Base-by-base conservation (phyloP, 2,329 filamentous ascomycete species). In the Stagonosporopsis cucurbitacearum region DNA sequence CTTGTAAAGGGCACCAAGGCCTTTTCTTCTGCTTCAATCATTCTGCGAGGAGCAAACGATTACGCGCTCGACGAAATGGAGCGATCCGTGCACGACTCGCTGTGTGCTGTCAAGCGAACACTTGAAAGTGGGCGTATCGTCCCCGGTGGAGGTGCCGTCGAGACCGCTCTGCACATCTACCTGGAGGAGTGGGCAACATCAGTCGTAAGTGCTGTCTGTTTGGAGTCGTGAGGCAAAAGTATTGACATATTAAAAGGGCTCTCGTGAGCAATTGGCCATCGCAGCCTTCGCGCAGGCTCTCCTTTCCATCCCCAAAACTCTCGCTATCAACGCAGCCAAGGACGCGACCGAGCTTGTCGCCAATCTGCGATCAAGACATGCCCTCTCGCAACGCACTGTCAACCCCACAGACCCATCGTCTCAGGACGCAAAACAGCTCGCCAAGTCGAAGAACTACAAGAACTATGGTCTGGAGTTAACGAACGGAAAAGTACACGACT, bases 31-130 rank as follows among this genome's bases (percentile, higher is more conserved):
- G 93, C 95, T 26, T 99, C 95, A 17, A 92, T 97, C 77, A 96
- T 99, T 67, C 89, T 99, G 50, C 91, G 95, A 56, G 95, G 95
- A 41, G 85, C 95, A 67, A 98, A 99, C 79, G 95, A 99, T 78
- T 98, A 90, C 80, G 91, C 92, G 58, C 86, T 99, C 26, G 95
- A 99, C 72, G 95, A 99, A 84, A 99, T 98, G 94, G 95, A 99
- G 84, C 90, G 95, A 63, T 98, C 95, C 1, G 88, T 99, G 17
- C 95, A 99, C 80, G 95, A 99, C 79, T 96, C 94, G 13, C 84
- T 99, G 42, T 97, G 91, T 65, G 95, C 95, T 42, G 93, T 99
- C 63, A 99, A 99, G 87, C 88, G 95, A 67, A 97, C 95, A 3
- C 84, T 99, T 7, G 95, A 99, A 81, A 96, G 92, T 72, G 95